These are phyloP conservation scores for Ceratocystiopsis sp. DNA, from an alignment of 2,329 filamentous ascomycete species.

Conservation along the genomic window DNA sequence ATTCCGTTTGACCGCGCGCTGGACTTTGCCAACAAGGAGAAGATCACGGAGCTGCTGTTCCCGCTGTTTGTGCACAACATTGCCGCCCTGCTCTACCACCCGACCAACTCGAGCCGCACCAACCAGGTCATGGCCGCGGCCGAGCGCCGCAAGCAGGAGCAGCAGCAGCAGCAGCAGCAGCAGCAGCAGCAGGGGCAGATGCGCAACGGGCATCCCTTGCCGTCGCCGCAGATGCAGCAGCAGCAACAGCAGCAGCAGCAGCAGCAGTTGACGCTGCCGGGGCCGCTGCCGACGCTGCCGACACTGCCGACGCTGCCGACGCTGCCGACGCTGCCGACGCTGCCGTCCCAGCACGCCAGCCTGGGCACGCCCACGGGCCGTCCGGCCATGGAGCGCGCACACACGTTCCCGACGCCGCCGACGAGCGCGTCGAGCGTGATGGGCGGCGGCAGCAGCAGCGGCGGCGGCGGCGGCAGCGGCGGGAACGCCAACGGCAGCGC, in stretches of 20 bases:
- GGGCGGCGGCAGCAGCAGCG: slow-evolving; percentile 20
- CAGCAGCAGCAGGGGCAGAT: slow-evolving; percentile 37
- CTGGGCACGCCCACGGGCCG: slow-evolving; percentile 35
- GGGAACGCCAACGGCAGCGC: no score
- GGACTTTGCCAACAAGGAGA: slow-evolving; percentile 98
- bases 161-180: slow-evolving; percentile 26
- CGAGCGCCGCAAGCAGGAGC: slow-evolving; percentile 59
- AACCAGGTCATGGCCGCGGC: slow-evolving; percentile 78
- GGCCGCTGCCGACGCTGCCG: slow-evolving; percentile 37
- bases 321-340: no score
- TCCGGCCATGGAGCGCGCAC: slow-evolving; percentile 64
- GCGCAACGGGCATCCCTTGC: slow-evolving; percentile 42
- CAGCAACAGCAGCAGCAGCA: slow-evolving; percentile 45
- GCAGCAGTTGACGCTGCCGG: slow-evolving; percentile 43
- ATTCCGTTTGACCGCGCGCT: slow-evolving; percentile 96
- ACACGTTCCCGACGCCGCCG: slow-evolving; percentile 88
- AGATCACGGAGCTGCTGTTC: slow-evolving; percentile 90
- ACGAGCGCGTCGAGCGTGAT: slow-evolving; percentile 82
- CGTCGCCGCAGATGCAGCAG: slow-evolving; percentile 45
- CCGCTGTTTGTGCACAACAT: slow-evolving; percentile 97
- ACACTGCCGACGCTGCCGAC: no score
- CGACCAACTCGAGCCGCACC: slow-evolving; percentile 67
- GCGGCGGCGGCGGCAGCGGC: no score
- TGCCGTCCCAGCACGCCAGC: slow-evolving; percentile 49
- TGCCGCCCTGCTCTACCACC: slow-evolving; percentile 81